Evolutionary conservation across 306 rosid species (phyloP).

Genomic region (Macrotyloma uniflorum): DNA sequence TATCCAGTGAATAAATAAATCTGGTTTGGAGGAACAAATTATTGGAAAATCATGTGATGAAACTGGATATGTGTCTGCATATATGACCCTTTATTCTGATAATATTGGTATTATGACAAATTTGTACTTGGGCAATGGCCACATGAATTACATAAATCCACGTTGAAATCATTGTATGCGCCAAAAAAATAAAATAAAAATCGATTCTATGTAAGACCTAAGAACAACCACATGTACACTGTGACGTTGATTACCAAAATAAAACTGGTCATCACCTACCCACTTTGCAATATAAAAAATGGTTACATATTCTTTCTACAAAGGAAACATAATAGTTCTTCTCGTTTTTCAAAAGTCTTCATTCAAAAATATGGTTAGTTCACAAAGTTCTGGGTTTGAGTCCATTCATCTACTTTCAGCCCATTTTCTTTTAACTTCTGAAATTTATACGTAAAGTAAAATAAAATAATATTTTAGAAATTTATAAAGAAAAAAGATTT

Average conservation of each 20-base stretch:
- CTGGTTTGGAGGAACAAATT: background rate
- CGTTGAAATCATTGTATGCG: background rate
- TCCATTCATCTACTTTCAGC: background rate
- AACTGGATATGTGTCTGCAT: background rate
- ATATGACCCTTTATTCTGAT: background rate
- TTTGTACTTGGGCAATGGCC: background rate
- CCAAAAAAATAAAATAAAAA: background rate
- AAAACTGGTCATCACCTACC: constrained; percentile 32
- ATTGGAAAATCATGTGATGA: background rate
- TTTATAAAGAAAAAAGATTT: too few species aligned
- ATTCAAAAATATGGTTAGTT: background rate
- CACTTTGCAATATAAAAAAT: background rate
- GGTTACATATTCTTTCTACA: background rate
- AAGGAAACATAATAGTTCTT: background rate
- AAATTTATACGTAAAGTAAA: background rate
- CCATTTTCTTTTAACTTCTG: background rate
- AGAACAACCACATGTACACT: background rate
- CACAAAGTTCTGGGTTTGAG: background rate
- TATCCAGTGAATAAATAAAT: background rate
- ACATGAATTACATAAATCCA: background rate
- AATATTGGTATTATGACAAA: background rate
- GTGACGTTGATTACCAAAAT: background rate
- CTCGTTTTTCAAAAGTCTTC: background rate
- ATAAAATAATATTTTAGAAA: too few species aligned
- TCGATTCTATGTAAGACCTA: background rate